A percentile compares a stretch with the other conserved stretches of the same genome.
phyloP scores from a whole-genome alignment of 2,329 filamentous ascomycete species.

The Colletotrichum gigasporum region DNA sequence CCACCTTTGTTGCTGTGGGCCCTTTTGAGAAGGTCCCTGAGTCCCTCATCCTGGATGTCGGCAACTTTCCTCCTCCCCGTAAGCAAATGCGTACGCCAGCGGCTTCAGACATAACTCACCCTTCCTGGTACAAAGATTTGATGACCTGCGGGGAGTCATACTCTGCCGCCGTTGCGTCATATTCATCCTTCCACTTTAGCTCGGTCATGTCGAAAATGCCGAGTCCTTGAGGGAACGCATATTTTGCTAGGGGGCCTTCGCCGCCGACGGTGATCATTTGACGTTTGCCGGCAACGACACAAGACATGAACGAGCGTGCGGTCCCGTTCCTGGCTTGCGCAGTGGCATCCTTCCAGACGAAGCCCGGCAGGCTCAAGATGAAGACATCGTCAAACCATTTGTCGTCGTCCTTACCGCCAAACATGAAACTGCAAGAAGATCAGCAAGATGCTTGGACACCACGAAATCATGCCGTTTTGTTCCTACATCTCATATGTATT shows the following conservation, averaged over 20 bases:
- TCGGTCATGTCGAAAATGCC: constrained; percentile 18
- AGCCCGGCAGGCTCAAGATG: constrained; percentile 26
- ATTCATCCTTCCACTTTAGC: constrained; percentile 7
- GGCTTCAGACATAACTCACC: too few relatives aligned
- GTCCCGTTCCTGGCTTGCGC: neutral
- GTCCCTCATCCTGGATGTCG: too few relatives aligned
- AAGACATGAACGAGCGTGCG: neutral
- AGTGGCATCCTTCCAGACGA: constrained; percentile 6
- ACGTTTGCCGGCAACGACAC: constrained; percentile 9
- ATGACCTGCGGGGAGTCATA: constrained; percentile 3
- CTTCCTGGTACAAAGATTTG: constrained; percentile 10
- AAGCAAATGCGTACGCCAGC: too few relatives aligned
- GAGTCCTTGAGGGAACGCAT: neutral
- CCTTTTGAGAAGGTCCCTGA: too few relatives aligned
- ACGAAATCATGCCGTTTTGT: neutral
- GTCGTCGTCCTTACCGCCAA: constrained; percentile 9
- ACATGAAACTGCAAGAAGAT: constrained; percentile 12
- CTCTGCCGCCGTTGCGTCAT: neutral
- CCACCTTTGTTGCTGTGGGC: too few relatives aligned
- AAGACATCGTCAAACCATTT: neutral
- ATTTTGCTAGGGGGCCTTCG: neutral
- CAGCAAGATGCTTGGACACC: too few relatives aligned
- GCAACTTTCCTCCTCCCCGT: too few relatives aligned
- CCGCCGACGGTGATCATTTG: constrained; percentile 25
- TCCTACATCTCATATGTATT: constrained; percentile 27